Conservation (phyloP, 345 rosid species). For the Eucalyptus decipiens region DNA sequence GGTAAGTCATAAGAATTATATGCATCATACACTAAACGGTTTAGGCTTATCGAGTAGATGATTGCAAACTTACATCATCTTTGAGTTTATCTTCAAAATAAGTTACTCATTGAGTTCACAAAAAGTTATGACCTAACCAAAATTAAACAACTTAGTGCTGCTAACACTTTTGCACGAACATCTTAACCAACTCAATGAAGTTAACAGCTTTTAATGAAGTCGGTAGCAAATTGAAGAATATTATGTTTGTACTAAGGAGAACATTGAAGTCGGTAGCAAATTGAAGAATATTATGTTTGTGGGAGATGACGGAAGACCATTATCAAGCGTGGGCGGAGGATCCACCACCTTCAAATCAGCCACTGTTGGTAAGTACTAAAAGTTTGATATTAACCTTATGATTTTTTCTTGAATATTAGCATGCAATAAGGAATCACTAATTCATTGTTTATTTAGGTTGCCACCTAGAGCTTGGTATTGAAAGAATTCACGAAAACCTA, state of each 20-base stretch:
- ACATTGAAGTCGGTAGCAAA: constrained; percentile 5
- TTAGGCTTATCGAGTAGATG: not conserved
- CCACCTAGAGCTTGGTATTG: not conserved
- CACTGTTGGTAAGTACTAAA: constrained; percentile 61
- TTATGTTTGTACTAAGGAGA: too few species aligned
- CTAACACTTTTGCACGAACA: not conserved
- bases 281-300: constrained; percentile 66
- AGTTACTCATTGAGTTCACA: not conserved
- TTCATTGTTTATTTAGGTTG: not conserved
- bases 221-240: constrained; percentile 9
- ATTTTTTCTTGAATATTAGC: not conserved
- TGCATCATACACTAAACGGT: not conserved
- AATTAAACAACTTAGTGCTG: not conserved
- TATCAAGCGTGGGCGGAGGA: constrained; percentile 86
- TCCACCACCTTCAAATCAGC: constrained; percentile 73
- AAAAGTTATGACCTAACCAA: not conserved
- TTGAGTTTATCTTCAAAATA: not conserved
- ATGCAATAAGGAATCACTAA: not conserved
- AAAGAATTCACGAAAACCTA: not conserved
- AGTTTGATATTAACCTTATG: not conserved
- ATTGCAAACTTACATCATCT: not conserved
- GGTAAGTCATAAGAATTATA: not conserved
- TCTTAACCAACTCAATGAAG: not conserved
- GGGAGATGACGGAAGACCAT: constrained; percentile 76
- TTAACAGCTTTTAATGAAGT: not conserved